Base-by-base conservation (phyloP, 2,329 filamentous ascomycete genomes). In the Neopestalotiopsis sp. region DNA sequence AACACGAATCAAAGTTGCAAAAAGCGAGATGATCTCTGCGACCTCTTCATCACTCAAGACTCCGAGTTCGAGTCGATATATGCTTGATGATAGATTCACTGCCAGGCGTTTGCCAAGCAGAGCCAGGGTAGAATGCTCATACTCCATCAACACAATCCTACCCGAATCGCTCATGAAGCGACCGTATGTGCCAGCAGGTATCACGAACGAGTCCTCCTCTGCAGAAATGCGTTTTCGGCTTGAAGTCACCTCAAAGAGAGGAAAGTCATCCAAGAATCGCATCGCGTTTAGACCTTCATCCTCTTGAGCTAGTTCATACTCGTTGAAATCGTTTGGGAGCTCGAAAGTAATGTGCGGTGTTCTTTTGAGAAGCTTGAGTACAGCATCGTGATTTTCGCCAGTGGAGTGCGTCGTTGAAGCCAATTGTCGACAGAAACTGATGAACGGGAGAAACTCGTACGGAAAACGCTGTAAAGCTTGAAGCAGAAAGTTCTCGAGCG, bases 281-380 rank as follows among this genome's bases (percentile, higher is more conserved):
- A 98, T 92, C 20, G 89, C 89, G 74, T 97, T 96, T 32, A 89
- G 90, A 73, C 96, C 95, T 69, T 96, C 93, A 72, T 97, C 94
- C 80, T 98, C 95, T 66, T 92, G 90, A 53, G 92, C 90, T 13
- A 95, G 89, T 70, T 91, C 88, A 74, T 97, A 98, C 45, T 88
- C 89, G 57, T 87, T 86, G 77, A 97, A 97, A 40, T 87, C 81
- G 0, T 86, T 81, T 0, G 93, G 91, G n/a, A 97, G 86, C 13
- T 87, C 84, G 73, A 97, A 91, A 34, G 95, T 97, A 67, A 98
- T 89, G 6, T 89, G 91, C 1, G 89, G 87, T 67, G 94, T 91
- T 68, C 85, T 87, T 68, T 91, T 88, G 13, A 98, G 84, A 67
- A 91, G 84, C n/a, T 86, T 82, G 49, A 92, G 80, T 10, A 94